These are phyloP conservation scores for Lachancea kluyveri DNA, from an alignment of 805 yeast species.

Conservation along the genomic window DNA sequence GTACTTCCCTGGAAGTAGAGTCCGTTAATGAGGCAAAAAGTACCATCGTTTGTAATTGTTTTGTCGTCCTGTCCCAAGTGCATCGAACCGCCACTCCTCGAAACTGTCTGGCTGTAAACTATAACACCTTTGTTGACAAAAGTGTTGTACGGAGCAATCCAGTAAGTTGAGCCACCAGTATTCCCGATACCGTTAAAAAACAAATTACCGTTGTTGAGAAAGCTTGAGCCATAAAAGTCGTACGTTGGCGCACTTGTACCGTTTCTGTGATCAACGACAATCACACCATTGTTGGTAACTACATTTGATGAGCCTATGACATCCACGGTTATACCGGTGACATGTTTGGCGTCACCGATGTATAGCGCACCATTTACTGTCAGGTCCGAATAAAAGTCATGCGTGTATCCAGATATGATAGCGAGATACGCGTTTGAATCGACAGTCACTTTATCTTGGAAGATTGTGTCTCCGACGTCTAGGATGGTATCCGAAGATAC, in stretches of 20 bases:
- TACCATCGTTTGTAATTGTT: slow-evolving; percentile 11
- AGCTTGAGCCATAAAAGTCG: slow-evolving; percentile 7
- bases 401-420: slow-evolving; percentile 8
- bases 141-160: slow-evolving; percentile 6
- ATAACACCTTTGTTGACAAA: slow-evolving; percentile 11
- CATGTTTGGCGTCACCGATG: slow-evolving; percentile 9
- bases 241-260: slow-evolving; percentile 7
- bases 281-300: slow-evolving; percentile 9
- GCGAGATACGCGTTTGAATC: slow-evolving; percentile 9
- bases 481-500: background rate
- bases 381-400: slow-evolving; percentile 4
- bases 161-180: slow-evolving; percentile 5
- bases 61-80: slow-evolving; percentile 4
- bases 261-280: slow-evolving; percentile 11
- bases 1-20: slow-evolving; percentile 5
- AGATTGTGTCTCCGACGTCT: slow-evolving; percentile 3
- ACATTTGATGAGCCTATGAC: slow-evolving; percentile 5
- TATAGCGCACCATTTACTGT: slow-evolving; percentile 10
- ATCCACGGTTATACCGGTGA: slow-evolving; percentile 4
- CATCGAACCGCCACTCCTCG: slow-evolving; percentile 5
- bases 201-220: slow-evolving; percentile 11
- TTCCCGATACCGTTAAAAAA: slow-evolving; percentile 8
- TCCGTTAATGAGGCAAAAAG: slow-evolving; percentile 10
- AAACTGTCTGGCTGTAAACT: slow-evolving; percentile 6
- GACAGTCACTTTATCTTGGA: slow-evolving; percentile 5